Conservation (phyloP, 768 basidiomycete species). For the Hygrophoropsis aurantiaca region DNA sequence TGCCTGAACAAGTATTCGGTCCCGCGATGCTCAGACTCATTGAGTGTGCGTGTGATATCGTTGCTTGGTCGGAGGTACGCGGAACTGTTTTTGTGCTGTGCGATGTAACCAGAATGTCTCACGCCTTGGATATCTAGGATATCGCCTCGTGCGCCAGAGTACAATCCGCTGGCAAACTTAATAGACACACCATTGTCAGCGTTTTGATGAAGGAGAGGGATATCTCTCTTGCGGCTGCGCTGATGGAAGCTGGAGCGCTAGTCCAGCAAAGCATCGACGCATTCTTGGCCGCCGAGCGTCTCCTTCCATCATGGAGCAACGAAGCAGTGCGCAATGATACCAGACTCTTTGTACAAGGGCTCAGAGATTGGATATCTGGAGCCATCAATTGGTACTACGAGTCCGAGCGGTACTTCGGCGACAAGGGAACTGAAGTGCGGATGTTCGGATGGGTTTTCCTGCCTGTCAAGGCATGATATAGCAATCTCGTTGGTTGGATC, state of each 20-base stretch:
- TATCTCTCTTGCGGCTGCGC: conserved; percentile 50
- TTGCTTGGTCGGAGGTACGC: conserved; percentile 54
- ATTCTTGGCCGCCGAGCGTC: conserved; percentile 23
- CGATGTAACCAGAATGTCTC: background rate
- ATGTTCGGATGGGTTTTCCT: conserved; percentile 66
- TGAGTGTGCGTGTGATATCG: conserved; percentile 46
- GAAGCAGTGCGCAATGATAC: conserved; percentile 24
- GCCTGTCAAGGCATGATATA: conserved; percentile 16
- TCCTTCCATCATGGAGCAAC: conserved; percentile 13
- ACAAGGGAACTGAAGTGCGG: conserved; percentile 55
- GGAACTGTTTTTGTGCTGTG: too few species aligned
- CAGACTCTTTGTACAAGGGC: conserved; percentile 43
- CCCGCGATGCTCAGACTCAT: conserved; percentile 35
- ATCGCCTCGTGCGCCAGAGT: conserved; percentile 52
- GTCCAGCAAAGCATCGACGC: conserved; percentile 29
- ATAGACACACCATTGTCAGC: conserved; percentile 46
- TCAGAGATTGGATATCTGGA: conserved; percentile 58
- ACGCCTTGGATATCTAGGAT: conserved; percentile 42
- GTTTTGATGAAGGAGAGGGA: conserved; percentile 45
- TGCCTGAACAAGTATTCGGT: conserved; percentile 31
- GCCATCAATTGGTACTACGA: conserved; percentile 67
- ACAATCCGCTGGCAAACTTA: conserved; percentile 34
- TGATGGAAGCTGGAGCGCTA: conserved; percentile 18
- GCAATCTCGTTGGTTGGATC: too few species aligned
- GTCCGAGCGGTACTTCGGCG: conserved; percentile 59